Conservation (phyloP, 306 rosid species). For the Lathyrus oleraceus region DNA sequence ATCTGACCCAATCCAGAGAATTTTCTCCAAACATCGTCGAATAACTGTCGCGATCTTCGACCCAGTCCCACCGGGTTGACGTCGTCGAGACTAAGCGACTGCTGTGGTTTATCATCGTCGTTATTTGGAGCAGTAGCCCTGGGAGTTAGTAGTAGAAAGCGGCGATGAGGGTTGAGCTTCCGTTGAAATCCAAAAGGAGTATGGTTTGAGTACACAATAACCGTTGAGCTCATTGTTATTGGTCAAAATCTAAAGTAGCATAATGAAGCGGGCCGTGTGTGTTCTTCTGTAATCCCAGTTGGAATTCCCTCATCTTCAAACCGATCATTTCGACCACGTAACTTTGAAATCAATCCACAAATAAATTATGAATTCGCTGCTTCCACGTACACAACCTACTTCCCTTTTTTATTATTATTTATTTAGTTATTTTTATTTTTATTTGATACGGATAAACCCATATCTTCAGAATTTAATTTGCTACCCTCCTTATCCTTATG, state of each 20-base stretch:
- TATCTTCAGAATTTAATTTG: no score
- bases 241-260: background rate
- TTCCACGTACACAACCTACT: background rate
- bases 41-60: conserved; percentile 74
- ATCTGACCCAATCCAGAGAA: conserved; percentile 94
- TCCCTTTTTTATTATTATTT: no score
- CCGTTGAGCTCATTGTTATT: background rate
- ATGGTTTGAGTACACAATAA: no score
- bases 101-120: conserved; percentile 20
- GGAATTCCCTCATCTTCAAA: no score
- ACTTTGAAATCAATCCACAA: background rate
- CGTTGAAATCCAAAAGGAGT: background rate
- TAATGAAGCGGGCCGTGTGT: background rate
- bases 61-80: conserved; percentile 96
- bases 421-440: no score
- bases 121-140: no score
- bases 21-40: conserved; percentile 95
- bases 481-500: no score
- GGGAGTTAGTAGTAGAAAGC: no score
- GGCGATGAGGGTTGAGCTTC: background rate
- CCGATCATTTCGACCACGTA: background rate
- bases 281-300: no score
- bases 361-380: background rate
- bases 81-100: conserved; percentile 66
- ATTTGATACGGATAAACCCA: no score